Conservation (phyloP, 169 alveolate species). For the Cryptosporidium tyzzeri region DNA sequence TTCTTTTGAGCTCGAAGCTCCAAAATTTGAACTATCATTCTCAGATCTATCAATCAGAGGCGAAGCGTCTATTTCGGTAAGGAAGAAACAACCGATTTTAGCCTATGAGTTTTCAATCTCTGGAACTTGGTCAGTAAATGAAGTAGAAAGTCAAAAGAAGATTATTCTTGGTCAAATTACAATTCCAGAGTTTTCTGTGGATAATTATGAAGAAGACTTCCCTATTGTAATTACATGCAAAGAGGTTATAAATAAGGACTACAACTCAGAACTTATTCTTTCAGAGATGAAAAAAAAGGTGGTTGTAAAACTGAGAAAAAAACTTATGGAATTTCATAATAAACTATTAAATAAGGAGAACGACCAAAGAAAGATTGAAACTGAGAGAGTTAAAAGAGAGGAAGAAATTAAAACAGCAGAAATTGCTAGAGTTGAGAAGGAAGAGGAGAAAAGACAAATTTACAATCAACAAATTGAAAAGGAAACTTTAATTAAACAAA, state of each 20-base stretch:
- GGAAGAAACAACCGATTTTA: slow-evolving; percentile 66
- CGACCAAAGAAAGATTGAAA: slow-evolving; percentile 25
- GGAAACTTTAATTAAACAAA: slow-evolving; percentile 24
- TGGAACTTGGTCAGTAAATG: slow-evolving; percentile 36
- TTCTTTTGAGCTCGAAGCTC: background rate
- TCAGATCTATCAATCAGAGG: background rate
- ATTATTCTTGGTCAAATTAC: slow-evolving; percentile 24
- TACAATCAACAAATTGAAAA: slow-evolving; percentile 38
- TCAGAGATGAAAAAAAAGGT: slow-evolving; percentile 27
- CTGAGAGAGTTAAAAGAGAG: slow-evolving; percentile 32
- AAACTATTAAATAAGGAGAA: slow-evolving; percentile 21
- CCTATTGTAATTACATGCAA: slow-evolving; percentile 7
- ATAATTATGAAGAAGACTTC: slow-evolving; percentile 51
- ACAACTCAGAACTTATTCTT: background rate
- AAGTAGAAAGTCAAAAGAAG: slow-evolving; percentile 11
- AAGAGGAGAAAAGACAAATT: slow-evolving; percentile 47
- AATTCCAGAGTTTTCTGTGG: slow-evolving; percentile 67
- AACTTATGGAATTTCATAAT: slow-evolving; percentile 69
- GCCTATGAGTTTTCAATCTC: slow-evolving; percentile 65
- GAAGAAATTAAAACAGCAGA: slow-evolving; percentile 53
- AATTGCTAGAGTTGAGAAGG: slow-evolving; percentile 42
- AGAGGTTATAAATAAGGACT: background rate
- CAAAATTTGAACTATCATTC: slow-evolving; percentile 9
- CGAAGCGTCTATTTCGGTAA: slow-evolving; percentile 69
- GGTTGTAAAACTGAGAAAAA: slow-evolving; percentile 17